These are phyloP conservation scores for Sporothrix phasma DNA, from an alignment of 2,329 filamentous ascomycete genomes.

Conservation along the genomic window DNA sequence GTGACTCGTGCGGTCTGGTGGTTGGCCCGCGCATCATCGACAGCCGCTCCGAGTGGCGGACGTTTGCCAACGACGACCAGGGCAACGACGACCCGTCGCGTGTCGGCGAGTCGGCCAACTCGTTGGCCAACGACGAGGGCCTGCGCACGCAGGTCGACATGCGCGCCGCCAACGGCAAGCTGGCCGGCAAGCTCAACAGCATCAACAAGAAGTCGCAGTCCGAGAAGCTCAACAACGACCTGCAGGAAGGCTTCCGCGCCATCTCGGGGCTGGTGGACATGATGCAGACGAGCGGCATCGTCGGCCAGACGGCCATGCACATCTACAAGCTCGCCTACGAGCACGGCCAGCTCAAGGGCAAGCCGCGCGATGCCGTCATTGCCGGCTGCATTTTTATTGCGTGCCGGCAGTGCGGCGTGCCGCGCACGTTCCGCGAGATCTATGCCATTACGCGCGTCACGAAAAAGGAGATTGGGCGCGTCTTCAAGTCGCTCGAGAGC, in stretches of 20 bases:
- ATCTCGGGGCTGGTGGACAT: slow-evolving; percentile 82
- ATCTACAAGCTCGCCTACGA: slow-evolving; percentile 94
- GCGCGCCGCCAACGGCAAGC: slow-evolving; percentile 20
- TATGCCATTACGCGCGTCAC: slow-evolving; percentile 85
- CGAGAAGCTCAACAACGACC: slow-evolving; percentile 26
- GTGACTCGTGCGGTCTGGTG: slow-evolving; percentile 82
- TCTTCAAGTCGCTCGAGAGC: slow-evolving; percentile 86
- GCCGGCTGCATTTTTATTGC: slow-evolving; percentile 97
- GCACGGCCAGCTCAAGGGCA: slow-evolving; percentile 87
- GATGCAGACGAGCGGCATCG: slow-evolving; percentile 68
- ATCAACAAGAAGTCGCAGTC: slow-evolving; percentile 24
- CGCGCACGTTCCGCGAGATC: slow-evolving; percentile 89
- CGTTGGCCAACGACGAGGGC: slow-evolving; percentile 39
- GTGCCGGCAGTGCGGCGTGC: slow-evolving; percentile 78
- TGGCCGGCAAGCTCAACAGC: slow-evolving; percentile 22
- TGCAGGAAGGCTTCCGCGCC: slow-evolving; percentile 71
- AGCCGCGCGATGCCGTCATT: slow-evolving; percentile 86
- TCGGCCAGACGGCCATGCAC: slow-evolving; percentile 84
- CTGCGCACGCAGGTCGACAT: slow-evolving; percentile 22
- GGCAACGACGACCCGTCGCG: slow-evolving; percentile 93
- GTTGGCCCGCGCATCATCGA: slow-evolving; percentile 88
- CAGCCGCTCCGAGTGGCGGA: slow-evolving; percentile 95
- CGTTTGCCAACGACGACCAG: slow-evolving; percentile 96
- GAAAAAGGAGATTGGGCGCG: slow-evolving; percentile 94
- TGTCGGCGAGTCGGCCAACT: slow-evolving; percentile 90